A percentile compares a stretch with the other conserved stretches of the same genome.
These are phyloP conservation scores for Elsinoe arachidis DNA, from an alignment of 2,329 filamentous ascomycete species.

Conservation along the genomic window DNA sequence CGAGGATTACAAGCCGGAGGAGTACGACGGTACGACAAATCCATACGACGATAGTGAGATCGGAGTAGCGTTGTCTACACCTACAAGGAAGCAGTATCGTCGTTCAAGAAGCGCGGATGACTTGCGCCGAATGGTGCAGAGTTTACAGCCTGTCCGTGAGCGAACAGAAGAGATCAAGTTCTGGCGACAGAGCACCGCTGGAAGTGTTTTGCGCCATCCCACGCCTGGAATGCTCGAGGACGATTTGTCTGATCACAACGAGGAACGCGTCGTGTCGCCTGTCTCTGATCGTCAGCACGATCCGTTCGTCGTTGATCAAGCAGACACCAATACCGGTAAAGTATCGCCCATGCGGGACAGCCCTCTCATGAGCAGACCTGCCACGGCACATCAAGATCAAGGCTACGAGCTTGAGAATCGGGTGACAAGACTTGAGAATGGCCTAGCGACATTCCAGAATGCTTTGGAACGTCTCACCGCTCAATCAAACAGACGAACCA, in stretches of 20 bases:
- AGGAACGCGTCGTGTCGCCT: neutral
- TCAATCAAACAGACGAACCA: conserved; percentile 25
- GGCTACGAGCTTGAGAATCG: conserved; percentile 27
- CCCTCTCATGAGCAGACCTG: conserved; percentile 7
- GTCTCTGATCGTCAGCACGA: neutral
- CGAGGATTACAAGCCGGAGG: conserved; percentile 2
- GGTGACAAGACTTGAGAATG: conserved; percentile 27
- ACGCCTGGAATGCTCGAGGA: neutral
- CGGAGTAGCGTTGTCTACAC: conserved; percentile 16
- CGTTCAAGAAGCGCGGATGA: conserved; percentile 29
- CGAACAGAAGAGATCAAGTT: conserved; percentile 29
- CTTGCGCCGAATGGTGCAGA: conserved; percentile 18
- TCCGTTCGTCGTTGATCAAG: conserved; percentile 3
- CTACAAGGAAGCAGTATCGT: conserved; percentile 22
- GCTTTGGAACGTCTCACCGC: conserved; percentile 26
- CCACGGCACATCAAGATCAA: conserved; percentile 16
- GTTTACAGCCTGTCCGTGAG: conserved; percentile 21
- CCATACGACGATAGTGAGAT: conserved; percentile 13
- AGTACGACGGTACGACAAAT: neutral
- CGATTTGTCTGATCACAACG: neutral
- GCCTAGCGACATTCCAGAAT: conserved; percentile 26
- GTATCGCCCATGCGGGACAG: conserved; percentile 11
- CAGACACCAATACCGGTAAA: neutral
- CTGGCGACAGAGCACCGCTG: conserved; percentile 28
- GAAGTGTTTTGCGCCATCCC: conserved; percentile 23